These are phyloP conservation scores for Geranium rotundifolium DNA, from an alignment of 345 rosid genomes.

Conservation along the genomic window DNA sequence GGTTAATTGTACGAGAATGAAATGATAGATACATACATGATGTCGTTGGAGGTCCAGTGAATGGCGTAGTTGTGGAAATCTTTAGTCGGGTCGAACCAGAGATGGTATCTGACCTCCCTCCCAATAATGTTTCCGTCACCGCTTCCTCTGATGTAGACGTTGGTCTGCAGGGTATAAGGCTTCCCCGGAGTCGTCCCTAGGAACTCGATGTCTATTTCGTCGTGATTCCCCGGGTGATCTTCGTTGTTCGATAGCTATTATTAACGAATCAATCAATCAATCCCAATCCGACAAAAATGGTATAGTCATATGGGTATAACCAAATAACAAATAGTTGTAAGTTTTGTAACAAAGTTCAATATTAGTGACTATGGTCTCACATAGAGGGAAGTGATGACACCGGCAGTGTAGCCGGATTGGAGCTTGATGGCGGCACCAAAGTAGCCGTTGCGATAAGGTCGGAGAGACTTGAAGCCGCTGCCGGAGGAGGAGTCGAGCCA, in stretches of 20 bases:
- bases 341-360: background rate
- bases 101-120: constrained; percentile 63
- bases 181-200: constrained; percentile 65
- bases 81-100: constrained; percentile 89
- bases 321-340: background rate
- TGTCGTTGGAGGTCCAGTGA: constrained; percentile 54
- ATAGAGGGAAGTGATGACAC: constrained; percentile 74
- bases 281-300: background rate
- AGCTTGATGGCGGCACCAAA: constrained; percentile 77
- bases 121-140: constrained; percentile 72
- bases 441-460: constrained; percentile 59
- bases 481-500: constrained; percentile 76
- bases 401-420: constrained; percentile 88
- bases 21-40: constrained; percentile 41
- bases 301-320: background rate
- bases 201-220: constrained; percentile 82
- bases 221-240: constrained; percentile 76
- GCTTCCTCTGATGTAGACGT: constrained; percentile 81
- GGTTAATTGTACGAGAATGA: background rate
- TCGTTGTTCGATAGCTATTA: constrained; percentile 75
- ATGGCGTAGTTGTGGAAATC: constrained; percentile 71
- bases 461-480: constrained; percentile 86
- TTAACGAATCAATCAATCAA: background rate
- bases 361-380: constrained; percentile 20
- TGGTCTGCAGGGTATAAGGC: constrained; percentile 80